Conservation (phyloP, 768 basidiomycete genomes). For the Austroboletus festivus region DNA sequence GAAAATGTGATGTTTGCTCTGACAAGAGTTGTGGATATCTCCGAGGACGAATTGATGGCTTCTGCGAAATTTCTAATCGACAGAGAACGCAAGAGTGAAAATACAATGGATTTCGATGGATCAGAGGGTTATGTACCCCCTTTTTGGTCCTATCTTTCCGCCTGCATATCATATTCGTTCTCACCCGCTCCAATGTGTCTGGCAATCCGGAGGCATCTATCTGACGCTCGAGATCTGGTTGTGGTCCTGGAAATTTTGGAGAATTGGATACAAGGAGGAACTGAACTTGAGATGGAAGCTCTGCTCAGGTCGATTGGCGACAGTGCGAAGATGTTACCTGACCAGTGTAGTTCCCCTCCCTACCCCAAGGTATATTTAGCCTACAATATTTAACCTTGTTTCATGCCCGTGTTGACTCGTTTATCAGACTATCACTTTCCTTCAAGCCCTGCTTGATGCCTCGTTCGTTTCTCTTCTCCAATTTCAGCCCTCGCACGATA, state of each 20-base stretch:
- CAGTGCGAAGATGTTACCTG: constrained; percentile 13
- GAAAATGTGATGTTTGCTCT: constrained; percentile 50
- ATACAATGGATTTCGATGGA: constrained; percentile 38
- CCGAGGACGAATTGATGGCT: constrained; percentile 61
- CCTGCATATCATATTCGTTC: constrained; percentile 39
- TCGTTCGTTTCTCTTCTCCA: constrained; percentile 67
- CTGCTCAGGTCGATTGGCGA: constrained; percentile 22
- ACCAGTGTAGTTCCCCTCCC: constrained; percentile 18
- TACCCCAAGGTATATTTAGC: constrained; percentile 37
- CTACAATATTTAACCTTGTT: constrained; percentile 34
- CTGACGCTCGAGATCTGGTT: constrained; percentile 39
- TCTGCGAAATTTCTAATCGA: constrained; percentile 45
- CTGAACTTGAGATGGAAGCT: constrained; percentile 21
- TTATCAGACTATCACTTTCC: constrained; percentile 55
- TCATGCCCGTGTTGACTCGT: constrained; percentile 33
- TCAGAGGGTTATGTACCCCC: constrained; percentile 29
- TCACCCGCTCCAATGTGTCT: constrained; percentile 39
- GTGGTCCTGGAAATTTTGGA: constrained; percentile 37
- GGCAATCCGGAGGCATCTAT: constrained; percentile 41
- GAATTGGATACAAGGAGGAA: constrained; percentile 37
- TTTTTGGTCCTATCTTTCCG: constrained; percentile 36
- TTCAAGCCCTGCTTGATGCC: constrained; percentile 68
- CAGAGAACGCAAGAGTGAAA: constrained; percentile 31
- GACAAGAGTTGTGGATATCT: constrained; percentile 54
- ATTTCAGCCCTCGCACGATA: constrained; percentile 53